A percentile compares a stretch with the other conserved stretches of the same genome.
Evolutionary conservation across 2,329 filamentous ascomycete genomes (phyloP).

Genomic region (Neopestalotiopsis rosae): DNA sequence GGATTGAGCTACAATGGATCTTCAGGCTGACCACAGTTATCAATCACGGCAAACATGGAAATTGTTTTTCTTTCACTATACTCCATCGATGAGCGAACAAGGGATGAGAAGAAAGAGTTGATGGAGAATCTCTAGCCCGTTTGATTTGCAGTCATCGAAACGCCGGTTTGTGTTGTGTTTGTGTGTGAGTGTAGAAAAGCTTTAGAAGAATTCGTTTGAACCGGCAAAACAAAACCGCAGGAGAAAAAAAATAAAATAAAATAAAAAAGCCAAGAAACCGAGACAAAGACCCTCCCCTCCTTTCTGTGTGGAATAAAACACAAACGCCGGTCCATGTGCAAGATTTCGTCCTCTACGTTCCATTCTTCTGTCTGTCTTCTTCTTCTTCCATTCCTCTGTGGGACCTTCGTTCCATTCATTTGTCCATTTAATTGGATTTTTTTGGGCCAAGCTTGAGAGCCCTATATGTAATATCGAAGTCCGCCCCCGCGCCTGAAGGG

Average conservation of each 20-base stretch:
- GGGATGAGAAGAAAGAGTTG: not conserved
- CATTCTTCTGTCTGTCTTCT: not conserved
- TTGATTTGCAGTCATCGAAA: conserved; percentile 5
- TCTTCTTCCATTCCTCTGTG: not conserved
- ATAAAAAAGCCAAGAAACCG: not conserved
- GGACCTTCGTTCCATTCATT: not conserved
- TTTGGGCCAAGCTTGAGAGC: not conserved
- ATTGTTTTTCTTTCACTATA: not conserved
- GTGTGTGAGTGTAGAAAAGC: not conserved
- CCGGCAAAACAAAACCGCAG: not conserved
- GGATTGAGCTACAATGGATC: too few relatives aligned
- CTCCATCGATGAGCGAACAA: not conserved
- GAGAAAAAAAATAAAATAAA: not conserved
- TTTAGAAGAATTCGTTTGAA: too few relatives aligned
- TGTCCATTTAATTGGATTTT: not conserved
- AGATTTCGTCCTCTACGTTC: not conserved
- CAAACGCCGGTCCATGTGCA: conserved; percentile 16
- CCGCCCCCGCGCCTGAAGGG: too few relatives aligned
- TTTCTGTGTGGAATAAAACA: conserved; percentile 3
- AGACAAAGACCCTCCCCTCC: not conserved
- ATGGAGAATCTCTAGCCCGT: conserved; percentile 14
- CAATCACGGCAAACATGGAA: not conserved
- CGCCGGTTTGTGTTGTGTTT: not conserved
- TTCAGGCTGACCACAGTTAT: too few relatives aligned
- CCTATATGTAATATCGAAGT: not conserved